Evolutionary conservation across 768 basidiomycete species (phyloP).

Genomic region (Pleurotus citrinopileatus): DNA sequence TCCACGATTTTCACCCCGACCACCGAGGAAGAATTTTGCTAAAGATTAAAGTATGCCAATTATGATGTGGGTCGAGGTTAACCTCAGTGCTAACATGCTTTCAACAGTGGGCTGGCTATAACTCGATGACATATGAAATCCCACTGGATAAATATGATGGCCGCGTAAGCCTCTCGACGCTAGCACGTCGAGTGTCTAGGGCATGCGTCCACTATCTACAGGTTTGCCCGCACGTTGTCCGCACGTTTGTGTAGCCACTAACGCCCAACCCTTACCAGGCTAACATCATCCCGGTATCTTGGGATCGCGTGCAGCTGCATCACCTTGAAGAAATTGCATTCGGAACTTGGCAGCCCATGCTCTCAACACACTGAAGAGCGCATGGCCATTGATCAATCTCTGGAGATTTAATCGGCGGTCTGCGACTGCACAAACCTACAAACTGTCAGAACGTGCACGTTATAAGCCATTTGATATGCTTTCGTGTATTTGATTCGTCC

Average conservation of each 20-base stretch:
- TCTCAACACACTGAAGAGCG: slow-evolving; percentile 40
- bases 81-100: slow-evolving; percentile 7
- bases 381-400: not conserved
- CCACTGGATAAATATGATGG: slow-evolving; percentile 68
- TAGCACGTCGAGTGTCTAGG: slow-evolving; percentile 65
- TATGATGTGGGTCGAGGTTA: not conserved
- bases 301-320: slow-evolving; percentile 68
- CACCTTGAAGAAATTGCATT: slow-evolving; percentile 67
- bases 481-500: too few species aligned
- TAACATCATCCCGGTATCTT: slow-evolving; percentile 65
- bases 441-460: not conserved
- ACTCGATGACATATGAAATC: slow-evolving; percentile 70
- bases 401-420: not conserved
- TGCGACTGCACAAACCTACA: not conserved
- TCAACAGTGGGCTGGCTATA: slow-evolving; percentile 66
- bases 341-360: slow-evolving; percentile 75
- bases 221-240: slow-evolving; percentile 31
- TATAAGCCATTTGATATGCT: not conserved
- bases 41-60: slow-evolving; percentile 51
- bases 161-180: slow-evolving; percentile 61
- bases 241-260: not conserved
- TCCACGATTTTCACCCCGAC: slow-evolving; percentile 67
- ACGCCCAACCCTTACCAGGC: slow-evolving; percentile 37
- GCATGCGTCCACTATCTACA: slow-evolving; percentile 76
- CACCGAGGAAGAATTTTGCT: slow-evolving; percentile 55